phyloP scores from a whole-genome alignment of 345 rosid genomes.

The Brassica nigra region DNA sequence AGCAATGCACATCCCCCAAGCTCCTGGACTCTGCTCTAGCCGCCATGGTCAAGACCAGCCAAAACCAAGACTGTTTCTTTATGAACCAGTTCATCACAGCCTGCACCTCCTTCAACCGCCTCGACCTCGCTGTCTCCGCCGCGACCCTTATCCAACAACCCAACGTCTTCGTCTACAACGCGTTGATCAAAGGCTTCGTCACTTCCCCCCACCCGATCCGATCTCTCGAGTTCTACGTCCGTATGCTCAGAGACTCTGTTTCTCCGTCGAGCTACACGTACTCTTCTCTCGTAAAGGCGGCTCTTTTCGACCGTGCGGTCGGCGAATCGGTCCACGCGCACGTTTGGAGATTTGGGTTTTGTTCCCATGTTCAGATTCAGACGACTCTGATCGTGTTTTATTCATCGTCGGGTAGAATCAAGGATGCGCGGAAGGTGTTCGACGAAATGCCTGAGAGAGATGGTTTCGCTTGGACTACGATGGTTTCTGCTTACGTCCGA shows the following conservation, averaged over 20 bases:
- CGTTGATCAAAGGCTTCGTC: constrained; percentile 56
- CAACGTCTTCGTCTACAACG: constrained; percentile 73
- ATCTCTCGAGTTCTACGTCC: constrained; percentile 46
- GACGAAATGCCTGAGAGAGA: constrained; percentile 79
- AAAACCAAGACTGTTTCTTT: constrained; percentile 56
- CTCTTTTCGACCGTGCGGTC: constrained; percentile 39
- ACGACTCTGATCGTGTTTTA: constrained; percentile 70
- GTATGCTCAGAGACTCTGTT: constrained; percentile 56
- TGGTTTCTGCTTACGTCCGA: constrained; percentile 49
- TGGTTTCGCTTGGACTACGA: constrained; percentile 57
- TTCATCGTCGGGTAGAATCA: constrained; percentile 41
- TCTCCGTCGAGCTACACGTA: constrained; percentile 68
- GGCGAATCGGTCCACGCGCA: constrained; percentile 66
- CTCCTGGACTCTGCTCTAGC: constrained; percentile 56
- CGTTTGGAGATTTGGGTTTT: constrained; percentile 62
- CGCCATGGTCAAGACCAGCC: constrained; percentile 56
- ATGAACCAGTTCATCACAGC: constrained; percentile 68
- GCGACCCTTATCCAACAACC: constrained; percentile 53
- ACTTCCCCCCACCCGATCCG: constrained; percentile 42
- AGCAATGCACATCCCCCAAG: constrained; percentile 41
- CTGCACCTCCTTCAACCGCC: constrained; percentile 40
- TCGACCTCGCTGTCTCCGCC: constrained; percentile 51
- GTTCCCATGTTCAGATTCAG: constrained; percentile 61
- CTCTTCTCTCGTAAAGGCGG: constrained; percentile 67
- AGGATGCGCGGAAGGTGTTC: constrained; percentile 59